These are phyloP conservation scores for Schizonepeta tenuifolia DNA, from an alignment of 257 asterid genomes.

Conservation along the genomic window DNA sequence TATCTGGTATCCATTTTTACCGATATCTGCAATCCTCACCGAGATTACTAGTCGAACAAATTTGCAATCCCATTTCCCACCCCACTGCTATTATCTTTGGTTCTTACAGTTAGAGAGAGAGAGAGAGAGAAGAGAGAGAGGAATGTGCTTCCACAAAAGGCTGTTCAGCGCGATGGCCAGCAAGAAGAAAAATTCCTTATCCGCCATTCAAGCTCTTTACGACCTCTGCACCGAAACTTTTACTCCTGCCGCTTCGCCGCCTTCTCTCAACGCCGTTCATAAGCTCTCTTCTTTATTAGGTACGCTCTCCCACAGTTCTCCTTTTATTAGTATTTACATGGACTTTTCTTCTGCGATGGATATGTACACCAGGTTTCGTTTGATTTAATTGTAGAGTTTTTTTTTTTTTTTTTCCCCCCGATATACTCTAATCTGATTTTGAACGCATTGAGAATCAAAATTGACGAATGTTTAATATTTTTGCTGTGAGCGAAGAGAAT, in stretches of 20 bases:
- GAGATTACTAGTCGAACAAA: neutral
- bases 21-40: neutral
- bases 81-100: neutral
- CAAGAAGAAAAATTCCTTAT: constrained; percentile 44
- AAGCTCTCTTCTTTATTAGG: constrained; percentile 70
- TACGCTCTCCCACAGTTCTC: constrained; percentile 33
- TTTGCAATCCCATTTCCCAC: neutral
- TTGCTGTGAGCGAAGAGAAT: neutral
- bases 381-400: neutral
- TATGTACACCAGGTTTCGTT: constrained; percentile 23
- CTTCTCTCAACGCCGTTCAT: constrained; percentile 60
- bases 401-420: no score
- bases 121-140: neutral
- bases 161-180: constrained; percentile 55
- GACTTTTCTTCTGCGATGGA: constrained; percentile 4
- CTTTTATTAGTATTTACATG: constrained; percentile 8
- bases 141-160: constrained; percentile 51
- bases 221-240: constrained; percentile 74
- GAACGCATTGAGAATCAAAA: neutral
- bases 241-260: constrained; percentile 54
- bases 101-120: neutral
- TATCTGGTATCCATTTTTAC: neutral
- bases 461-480: neutral
- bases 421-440: neutral
- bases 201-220: constrained; percentile 72